These are phyloP conservation scores for Cucumis cinereus DNA, from an alignment of 306 rosid genomes.

Conservation along the genomic window DNA sequence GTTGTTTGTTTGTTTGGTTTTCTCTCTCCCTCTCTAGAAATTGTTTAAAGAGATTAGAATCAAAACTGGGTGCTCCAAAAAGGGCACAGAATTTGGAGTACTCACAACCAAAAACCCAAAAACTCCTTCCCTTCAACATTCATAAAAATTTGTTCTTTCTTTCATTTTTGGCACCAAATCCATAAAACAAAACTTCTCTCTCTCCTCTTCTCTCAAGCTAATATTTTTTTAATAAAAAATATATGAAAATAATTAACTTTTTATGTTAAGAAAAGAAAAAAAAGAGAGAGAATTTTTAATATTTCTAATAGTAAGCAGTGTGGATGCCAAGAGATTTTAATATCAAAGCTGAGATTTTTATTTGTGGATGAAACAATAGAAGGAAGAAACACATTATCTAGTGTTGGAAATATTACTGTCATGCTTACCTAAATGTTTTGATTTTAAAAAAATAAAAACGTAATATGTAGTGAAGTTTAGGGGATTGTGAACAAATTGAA, in stretches of 20 bases:
- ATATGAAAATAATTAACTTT: no score
- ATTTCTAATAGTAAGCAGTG: background rate
- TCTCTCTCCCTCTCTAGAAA: background rate
- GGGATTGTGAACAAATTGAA: background rate
- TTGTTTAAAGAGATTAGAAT: background rate
- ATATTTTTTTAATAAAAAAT: no score
- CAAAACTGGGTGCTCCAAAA: slow-evolving; percentile 22
- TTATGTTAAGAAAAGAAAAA: no score
- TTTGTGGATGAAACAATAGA: background rate
- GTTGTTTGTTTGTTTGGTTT: background rate
- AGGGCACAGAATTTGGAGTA: slow-evolving; percentile 8
- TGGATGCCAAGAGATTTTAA: background rate
- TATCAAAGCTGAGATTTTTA: background rate
- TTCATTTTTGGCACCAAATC: background rate
- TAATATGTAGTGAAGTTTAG: background rate
- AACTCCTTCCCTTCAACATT: background rate
- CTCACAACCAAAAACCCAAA: background rate
- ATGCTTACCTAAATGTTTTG: background rate
- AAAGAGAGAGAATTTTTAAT: no score
- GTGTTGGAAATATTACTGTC: background rate
- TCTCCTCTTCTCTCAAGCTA: background rate
- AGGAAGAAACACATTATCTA: background rate
- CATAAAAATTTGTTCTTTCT: background rate
- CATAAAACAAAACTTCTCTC: background rate
- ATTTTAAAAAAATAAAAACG: no score